A percentile compares a stretch with the other conserved stretches of the same genome.
phyloP scores from a whole-genome alignment of 2,329 filamentous ascomycete genomes.

The Fusarium mundagurra region DNA sequence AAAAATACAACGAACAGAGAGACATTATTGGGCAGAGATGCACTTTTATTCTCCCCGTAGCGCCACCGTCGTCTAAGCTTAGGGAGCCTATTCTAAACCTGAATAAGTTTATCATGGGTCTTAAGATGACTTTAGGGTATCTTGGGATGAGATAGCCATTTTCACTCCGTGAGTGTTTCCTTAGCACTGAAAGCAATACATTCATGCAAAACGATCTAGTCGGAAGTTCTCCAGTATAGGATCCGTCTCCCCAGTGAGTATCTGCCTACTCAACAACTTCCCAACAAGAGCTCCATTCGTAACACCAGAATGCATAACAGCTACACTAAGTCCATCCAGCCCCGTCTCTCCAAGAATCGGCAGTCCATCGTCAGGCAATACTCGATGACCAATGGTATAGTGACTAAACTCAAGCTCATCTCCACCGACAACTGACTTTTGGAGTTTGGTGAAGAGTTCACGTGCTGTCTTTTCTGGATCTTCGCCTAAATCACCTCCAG shows the following conservation, averaged over 20 bases:
- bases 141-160: not conserved
- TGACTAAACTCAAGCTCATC: conserved; percentile 8
- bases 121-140: too few relatives aligned
- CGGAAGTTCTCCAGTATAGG: not conserved
- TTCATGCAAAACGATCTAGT: not conserved
- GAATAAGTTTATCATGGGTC: too few relatives aligned
- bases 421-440: not conserved
- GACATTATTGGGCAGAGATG: not conserved
- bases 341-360: conserved; percentile 20
- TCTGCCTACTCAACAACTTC: conserved; percentile 8
- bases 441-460: conserved; percentile 7
- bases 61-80: too few relatives aligned
- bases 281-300: conserved; percentile 21
- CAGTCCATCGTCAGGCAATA: conserved; percentile 1
- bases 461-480: conserved; percentile 14
- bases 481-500: not conserved
- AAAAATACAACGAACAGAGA: not conserved
- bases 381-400: conserved; percentile 10
- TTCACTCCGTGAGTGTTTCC: not conserved
- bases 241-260: not conserved
- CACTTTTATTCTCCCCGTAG: not conserved
- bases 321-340: not conserved
- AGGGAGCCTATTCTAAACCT: too few relatives aligned
- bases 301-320: conserved; percentile 26
- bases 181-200: not conserved